Evolutionary conservation across 805 yeast genomes (phyloP), one percentile per base, ranked within the genome.

Genomic region (Barnettozyma californica): DNA sequence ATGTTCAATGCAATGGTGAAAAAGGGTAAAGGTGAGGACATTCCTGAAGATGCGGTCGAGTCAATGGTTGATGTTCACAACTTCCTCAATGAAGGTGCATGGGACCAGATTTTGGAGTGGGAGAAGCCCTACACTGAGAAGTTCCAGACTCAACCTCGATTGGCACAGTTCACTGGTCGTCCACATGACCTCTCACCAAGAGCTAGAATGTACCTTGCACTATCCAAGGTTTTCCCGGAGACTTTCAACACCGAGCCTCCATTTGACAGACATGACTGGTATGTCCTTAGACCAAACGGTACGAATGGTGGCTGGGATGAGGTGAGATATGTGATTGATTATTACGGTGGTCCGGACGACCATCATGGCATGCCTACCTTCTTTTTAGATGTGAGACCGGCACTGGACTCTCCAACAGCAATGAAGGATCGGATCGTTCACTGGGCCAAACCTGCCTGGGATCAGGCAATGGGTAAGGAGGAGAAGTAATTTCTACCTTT

Each of bases 191-290:
- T 87, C 56, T 80, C 91, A 2, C 99, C 99, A 13, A 75, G 95
- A 41, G 98, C 98, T 0, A 74, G 77, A 54, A 67, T 79, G 69
- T 81, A 82, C 61, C 77, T 85, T 56, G 64, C 69, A 47, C 65
- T 94, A 55, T 83, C 92, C 11, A 75, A 78, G 55, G 23, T 83
- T 1, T 85, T 84, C 70, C 98, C 99, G 1, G 69, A 74, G 14
- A 73, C 75, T 10, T 92, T 80, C 68, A 83, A 81, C 52, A 68
- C 83, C 1, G 84, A 84, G 53, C 88, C 95, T 4, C 99, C 99
- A 7, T 94, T 94, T 61, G 99, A 94, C 67, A 81, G 99, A 65
- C 99, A 94, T 61, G 99, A 94, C 69, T 94, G 99, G 99, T 86
- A 95, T 3, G 96, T 94, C 5, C 73, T 92, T 56, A 77, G 99